Conservation (phyloP, 2,329 filamentous ascomycete species). For the Alternaria triticimaculans region DNA sequence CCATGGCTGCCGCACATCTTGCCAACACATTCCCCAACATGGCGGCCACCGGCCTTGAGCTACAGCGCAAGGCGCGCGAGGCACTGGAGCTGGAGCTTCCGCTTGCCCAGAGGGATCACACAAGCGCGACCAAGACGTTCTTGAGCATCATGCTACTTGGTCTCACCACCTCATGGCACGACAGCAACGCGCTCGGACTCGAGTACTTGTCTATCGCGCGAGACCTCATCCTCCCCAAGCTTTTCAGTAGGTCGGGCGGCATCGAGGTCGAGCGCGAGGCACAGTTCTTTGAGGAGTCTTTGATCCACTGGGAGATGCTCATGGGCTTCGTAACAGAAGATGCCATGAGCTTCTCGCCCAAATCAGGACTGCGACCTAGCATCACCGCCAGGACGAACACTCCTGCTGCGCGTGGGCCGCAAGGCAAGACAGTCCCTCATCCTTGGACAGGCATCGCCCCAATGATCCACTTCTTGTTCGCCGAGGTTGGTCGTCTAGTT, state of each 20-base stretch:
- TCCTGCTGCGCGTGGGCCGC: constrained; percentile 33
- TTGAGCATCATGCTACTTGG: constrained; percentile 66
- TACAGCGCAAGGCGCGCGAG: constrained; percentile 60
- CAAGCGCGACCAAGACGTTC: constrained; percentile 59
- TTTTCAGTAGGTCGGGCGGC: constrained; percentile 44
- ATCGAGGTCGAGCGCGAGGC: constrained; percentile 45
- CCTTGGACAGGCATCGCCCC: constrained; percentile 59
- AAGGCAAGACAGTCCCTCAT: constrained; percentile 52
- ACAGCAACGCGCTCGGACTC: constrained; percentile 62
- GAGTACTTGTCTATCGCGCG: constrained; percentile 59
- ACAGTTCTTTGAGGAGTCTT: constrained; percentile 62
- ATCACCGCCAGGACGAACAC: constrained; percentile 26
- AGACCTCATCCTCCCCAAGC: constrained; percentile 53
- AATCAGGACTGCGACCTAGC: constrained; percentile 32
- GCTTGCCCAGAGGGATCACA: constrained; percentile 51
- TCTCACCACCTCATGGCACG: constrained; percentile 66
- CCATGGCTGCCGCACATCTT: constrained; percentile 68
- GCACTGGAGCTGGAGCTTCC: constrained; percentile 58
- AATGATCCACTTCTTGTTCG: constrained; percentile 54
- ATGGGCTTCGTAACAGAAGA: constrained; percentile 61
- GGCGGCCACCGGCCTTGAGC: constrained; percentile 57
- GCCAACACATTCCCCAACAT: constrained; percentile 64
- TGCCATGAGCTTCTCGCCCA: constrained; percentile 42
- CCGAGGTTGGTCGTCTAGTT: constrained; percentile 55
- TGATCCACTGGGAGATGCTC: constrained; percentile 67